Conservation (phyloP, 495 filamentous ascomycete species). For the Neurospora hispaniola region DNA sequence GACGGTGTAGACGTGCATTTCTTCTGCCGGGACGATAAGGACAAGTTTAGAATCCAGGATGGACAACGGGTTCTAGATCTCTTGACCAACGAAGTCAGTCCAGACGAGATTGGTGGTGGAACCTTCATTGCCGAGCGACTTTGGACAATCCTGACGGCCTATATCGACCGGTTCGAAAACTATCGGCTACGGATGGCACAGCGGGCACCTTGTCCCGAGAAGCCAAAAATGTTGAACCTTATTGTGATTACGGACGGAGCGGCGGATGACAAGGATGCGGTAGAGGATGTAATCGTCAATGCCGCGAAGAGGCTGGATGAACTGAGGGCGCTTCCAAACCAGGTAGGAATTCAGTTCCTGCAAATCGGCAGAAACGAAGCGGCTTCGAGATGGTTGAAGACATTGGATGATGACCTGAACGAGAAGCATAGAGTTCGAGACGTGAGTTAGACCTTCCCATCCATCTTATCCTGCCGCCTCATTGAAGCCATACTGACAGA, state of each 20-base stretch:
- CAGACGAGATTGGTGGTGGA: conserved; percentile 36
- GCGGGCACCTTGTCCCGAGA: conserved; percentile 14
- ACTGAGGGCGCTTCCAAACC: conserved; percentile 59
- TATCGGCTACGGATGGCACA: conserved; percentile 9
- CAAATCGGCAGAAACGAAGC: conserved; percentile 64
- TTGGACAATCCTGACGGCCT: conserved; percentile 53
- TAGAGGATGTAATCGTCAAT: conserved; percentile 51
- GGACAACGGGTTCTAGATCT: conserved; percentile 44
- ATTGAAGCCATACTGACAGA: background rate
- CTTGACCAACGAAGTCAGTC: conserved; percentile 52
- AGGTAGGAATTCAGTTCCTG: conserved; percentile 84
- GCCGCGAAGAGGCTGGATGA: conserved; percentile 58
- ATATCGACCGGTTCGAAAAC: conserved; percentile 26
- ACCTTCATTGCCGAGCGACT: conserved; percentile 58
- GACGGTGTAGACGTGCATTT: conserved; percentile 85
- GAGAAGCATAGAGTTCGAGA: conserved; percentile 5
- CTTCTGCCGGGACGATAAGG: conserved; percentile 46
- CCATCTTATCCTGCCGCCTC: background rate
- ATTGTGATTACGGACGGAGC: conserved; percentile 78
- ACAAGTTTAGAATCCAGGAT: conserved; percentile 38
- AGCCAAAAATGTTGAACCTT: conserved; percentile 67
- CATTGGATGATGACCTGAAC: conserved; percentile 8
- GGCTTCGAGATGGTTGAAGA: conserved; percentile 25
- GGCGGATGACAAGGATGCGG: conserved; percentile 53
- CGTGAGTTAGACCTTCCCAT: conserved; percentile 1